These are phyloP conservation scores for Phycomyces nitens DNA, from an alignment of 192 early-diverging fungal species.

Conservation along the genomic window DNA sequence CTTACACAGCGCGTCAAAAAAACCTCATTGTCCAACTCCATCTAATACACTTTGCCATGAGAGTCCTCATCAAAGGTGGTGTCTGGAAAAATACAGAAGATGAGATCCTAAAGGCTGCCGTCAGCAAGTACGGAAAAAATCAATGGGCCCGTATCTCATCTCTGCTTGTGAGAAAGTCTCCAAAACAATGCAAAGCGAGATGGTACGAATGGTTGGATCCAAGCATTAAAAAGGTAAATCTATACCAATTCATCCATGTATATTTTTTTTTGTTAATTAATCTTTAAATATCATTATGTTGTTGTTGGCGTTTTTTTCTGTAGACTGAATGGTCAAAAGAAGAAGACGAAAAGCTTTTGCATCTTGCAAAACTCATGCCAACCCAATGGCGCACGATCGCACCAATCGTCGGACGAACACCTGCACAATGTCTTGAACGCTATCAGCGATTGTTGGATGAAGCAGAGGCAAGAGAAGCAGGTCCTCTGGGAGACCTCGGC, in stretches of 20 bases:
- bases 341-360: constrained; percentile 96
- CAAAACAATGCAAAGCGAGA: constrained; percentile 98
- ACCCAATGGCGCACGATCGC: constrained; percentile 99
- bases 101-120: constrained; percentile 95
- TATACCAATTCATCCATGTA: too few relatives aligned
- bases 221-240: constrained; percentile 89
- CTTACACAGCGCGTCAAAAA: too few relatives aligned
- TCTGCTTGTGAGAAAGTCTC: constrained; percentile 88
- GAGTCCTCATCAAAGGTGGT: constrained; percentile 81
- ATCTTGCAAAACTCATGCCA: constrained; percentile 98
- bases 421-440: constrained; percentile 94
- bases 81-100: constrained; percentile 99
- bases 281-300: neutral
- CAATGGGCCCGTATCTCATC: constrained; percentile 99
- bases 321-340: constrained; percentile 98
- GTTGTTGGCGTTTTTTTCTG: too few relatives aligned
- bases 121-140: constrained; percentile 99
- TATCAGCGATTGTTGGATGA: constrained; percentile 96
- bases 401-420: constrained; percentile 94
- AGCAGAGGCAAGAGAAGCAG: constrained; percentile 82
- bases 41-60: constrained; percentile 12
- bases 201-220: constrained; percentile 99
- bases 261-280: neutral
- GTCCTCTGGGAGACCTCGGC: constrained; percentile 47
- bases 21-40: too few relatives aligned